phyloP scores from a whole-genome alignment of 148 eudicot genomes.

The Rhododendron molle region DNA sequence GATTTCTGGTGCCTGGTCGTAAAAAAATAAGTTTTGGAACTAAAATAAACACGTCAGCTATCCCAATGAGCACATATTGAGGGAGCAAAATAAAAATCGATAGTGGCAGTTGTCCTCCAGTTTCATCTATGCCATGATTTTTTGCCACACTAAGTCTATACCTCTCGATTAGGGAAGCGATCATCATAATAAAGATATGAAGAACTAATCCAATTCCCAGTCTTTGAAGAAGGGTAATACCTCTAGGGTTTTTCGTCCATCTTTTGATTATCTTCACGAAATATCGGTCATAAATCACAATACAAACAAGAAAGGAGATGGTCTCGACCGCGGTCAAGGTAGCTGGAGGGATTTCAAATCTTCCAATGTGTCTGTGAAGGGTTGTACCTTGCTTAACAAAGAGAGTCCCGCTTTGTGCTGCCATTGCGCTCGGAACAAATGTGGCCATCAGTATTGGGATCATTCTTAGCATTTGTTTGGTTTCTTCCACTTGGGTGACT shows the following conservation, averaged over 20 bases:
- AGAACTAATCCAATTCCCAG: conserved; percentile 61
- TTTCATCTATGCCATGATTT: conserved; percentile 40
- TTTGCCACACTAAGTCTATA: conserved; percentile 44
- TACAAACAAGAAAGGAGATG: conserved; percentile 52
- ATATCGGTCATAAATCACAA: conserved; percentile 51
- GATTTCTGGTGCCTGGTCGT: conserved; percentile 79
- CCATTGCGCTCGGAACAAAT: conserved; percentile 55
- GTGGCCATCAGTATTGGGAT: conserved; percentile 56
- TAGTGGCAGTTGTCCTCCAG: conserved; percentile 50
- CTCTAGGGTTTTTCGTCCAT: conserved; percentile 65
- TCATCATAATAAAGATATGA: conserved; percentile 48
- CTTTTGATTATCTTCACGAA: conserved; percentile 40
- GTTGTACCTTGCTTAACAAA: conserved; percentile 80
- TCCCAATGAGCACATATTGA: conserved; percentile 65
- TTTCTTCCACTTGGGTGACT: conserved; percentile 76
- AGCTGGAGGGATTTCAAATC: conserved; percentile 65
- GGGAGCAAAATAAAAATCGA: conserved; percentile 61
- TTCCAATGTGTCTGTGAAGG: conserved; percentile 38
- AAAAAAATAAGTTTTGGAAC: conserved; percentile 66
- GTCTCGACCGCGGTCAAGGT: conserved; percentile 56
- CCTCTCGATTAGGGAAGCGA: conserved; percentile 46
- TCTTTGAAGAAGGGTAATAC: conserved; percentile 64
- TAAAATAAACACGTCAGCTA: conserved; percentile 61
- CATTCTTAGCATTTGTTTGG: conserved; percentile 68
- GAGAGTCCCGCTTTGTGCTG: conserved; percentile 61